A percentile compares a stretch with the other conserved stretches of the same genome.
These are phyloP conservation scores for Aspergillus ibericus DNA, from an alignment of 2,329 filamentous ascomycete genomes.

Conservation along the genomic window DNA sequence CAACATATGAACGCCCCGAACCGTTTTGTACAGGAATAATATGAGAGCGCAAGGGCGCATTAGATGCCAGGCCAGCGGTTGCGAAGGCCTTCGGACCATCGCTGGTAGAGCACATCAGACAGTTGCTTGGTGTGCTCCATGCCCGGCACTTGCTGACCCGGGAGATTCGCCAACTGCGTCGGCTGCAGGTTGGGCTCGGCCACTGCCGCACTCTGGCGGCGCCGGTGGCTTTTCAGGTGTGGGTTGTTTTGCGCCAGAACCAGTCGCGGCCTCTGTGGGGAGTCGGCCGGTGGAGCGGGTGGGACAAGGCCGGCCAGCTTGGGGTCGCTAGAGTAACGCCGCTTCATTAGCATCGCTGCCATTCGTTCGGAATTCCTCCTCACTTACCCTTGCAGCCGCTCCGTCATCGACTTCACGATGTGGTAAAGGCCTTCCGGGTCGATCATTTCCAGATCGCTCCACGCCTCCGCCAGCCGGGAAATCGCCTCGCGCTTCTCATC, in stretches of 20 bases:
- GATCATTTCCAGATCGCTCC: conserved; percentile 76
- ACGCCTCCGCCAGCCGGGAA: conserved; percentile 79
- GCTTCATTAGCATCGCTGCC: conserved; percentile 13
- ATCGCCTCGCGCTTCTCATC: conserved; percentile 79
- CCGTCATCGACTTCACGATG: conserved; percentile 73
- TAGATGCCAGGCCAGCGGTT: conserved; percentile 60
- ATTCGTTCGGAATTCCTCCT: neutral
- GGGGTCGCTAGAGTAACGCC: conserved; percentile 31
- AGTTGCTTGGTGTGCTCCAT: conserved; percentile 93
- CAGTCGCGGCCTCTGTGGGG: conserved; percentile 62
- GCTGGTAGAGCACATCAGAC: conserved; percentile 83
- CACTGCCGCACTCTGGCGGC: conserved; percentile 55
- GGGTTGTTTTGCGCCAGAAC: conserved; percentile 80
- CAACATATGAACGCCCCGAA: conserved; percentile 24
- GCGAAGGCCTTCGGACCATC: conserved; percentile 84
- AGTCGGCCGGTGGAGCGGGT: conserved; percentile 37
- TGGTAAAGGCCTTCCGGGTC: conserved; percentile 91
- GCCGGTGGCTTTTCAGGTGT: conserved; percentile 75
- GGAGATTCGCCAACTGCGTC: conserved; percentile 48
- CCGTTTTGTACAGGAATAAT: conserved; percentile 32
- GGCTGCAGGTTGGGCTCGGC: conserved; percentile 40
- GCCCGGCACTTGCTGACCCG: conserved; percentile 62
- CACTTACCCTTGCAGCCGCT: conserved; percentile 60
- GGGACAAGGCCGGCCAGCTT: conserved; percentile 43
- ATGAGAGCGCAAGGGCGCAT: conserved; percentile 12